These are phyloP conservation scores for Handroanthus guayacan DNA, from an alignment of 257 asterid genomes.

Conservation along the genomic window DNA sequence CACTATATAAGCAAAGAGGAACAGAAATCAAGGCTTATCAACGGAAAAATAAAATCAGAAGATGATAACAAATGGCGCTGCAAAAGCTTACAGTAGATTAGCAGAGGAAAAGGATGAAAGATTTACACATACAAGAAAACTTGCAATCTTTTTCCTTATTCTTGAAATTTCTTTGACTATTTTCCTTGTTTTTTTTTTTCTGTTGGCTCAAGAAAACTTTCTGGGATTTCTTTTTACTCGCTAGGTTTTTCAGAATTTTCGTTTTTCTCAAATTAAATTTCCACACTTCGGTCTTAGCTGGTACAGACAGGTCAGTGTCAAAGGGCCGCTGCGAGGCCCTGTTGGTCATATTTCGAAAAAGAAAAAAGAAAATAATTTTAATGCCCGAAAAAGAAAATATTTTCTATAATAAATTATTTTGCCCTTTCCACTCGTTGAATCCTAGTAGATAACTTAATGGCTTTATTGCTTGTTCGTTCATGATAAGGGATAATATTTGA, in stretches of 20 bases:
- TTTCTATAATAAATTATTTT: too few species aligned
- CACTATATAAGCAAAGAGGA: constrained; percentile 12
- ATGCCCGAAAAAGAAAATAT: too few species aligned
- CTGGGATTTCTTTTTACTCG: neutral
- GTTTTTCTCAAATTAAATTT: neutral
- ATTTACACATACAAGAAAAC: constrained; percentile 12
- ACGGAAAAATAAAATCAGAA: neutral
- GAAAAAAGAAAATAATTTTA: neutral
- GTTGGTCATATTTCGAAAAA: neutral
- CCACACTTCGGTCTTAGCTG: constrained; percentile 21
- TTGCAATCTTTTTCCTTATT: constrained; percentile 22
- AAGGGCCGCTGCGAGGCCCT: neutral
- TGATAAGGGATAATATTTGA: too few species aligned
- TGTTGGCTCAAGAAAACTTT: neutral
- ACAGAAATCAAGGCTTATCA: neutral
- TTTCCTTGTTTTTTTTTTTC: neutral
- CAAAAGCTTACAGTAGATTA: constrained; percentile 19
- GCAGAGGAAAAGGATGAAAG: constrained; percentile 24
- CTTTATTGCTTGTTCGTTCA: too few species aligned
- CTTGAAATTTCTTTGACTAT: constrained; percentile 27
- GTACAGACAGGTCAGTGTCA: constrained; percentile 33
- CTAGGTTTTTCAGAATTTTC: neutral
- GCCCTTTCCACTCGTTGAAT: too few species aligned
- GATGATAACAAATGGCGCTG: constrained; percentile 4
- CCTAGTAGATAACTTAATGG: too few species aligned